phyloP scores from a whole-genome alignment of 2,329 filamentous ascomycete species.

The Botrytis squamosa region DNA sequence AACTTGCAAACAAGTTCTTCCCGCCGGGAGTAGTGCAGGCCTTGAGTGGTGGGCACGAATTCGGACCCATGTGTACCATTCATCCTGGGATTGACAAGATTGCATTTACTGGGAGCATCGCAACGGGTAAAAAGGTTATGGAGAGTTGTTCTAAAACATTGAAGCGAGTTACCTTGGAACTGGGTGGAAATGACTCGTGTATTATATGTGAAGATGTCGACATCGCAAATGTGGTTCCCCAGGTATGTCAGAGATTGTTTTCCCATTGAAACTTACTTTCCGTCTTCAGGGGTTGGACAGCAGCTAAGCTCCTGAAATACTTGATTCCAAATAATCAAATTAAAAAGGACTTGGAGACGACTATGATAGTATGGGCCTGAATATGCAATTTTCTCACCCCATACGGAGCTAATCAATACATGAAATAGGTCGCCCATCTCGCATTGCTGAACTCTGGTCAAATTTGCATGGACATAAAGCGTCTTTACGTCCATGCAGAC shows the following conservation, averaged over 20 bases:
- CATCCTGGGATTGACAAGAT: conserved; percentile 57
- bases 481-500: conserved; percentile 58
- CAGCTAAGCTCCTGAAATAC: no score
- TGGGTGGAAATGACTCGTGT: conserved; percentile 56
- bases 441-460: conserved; percentile 51
- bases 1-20: conserved; percentile 49
- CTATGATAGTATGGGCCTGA: no score
- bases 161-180: conserved; percentile 43
- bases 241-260: not conserved
- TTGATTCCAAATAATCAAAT: not conserved
- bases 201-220: conserved; percentile 53
- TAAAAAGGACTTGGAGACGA: not conserved
- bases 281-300: no score
- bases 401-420: not conserved
- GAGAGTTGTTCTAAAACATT: conserved; percentile 47
- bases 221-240: conserved; percentile 44
- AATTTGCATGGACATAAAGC: conserved; percentile 55
- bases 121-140: conserved; percentile 51
- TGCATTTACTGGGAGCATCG: conserved; percentile 56
- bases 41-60: conserved; percentile 43
- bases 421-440: conserved; percentile 43
- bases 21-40: conserved; percentile 54
- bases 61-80: conserved; percentile 54
- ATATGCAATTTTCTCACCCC: not conserved
- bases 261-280: no score